Percentiles rank a stretch among this genome's conserved stretches.
These are phyloP conservation scores for Uronychia setigera DNA, from an alignment of 73 alveolate genomes.

Conservation along the genomic window DNA sequence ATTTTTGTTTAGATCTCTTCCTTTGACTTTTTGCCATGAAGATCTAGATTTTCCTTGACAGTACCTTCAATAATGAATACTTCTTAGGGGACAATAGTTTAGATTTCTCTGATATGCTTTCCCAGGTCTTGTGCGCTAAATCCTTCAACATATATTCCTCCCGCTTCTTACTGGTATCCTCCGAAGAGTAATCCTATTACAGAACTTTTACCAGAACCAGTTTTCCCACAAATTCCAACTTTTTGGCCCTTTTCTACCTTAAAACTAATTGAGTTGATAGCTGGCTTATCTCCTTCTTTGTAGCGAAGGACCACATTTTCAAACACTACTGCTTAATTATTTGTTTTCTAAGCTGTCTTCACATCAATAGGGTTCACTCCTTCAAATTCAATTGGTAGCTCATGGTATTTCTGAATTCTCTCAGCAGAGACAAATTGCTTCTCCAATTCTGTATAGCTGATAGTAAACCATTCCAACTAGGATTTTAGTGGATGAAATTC, in stretches of 20 bases:
- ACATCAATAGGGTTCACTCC: not conserved
- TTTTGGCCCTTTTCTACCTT: conserved; percentile 62
- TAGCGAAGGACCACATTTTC: not conserved
- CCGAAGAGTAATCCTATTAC: conserved; percentile 58
- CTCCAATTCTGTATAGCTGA: not conserved
- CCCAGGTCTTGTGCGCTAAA: not conserved
- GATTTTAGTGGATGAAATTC: not conserved
- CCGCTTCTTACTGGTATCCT: conserved; percentile 17
- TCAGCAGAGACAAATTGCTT: not conserved
- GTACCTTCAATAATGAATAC: not conserved
- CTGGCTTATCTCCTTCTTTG: conserved; percentile 17
- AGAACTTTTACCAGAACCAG: conserved; percentile 85
- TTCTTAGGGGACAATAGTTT: not conserved
- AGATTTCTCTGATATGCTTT: not conserved
- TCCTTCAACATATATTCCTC: not conserved
- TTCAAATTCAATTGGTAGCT: not conserved
- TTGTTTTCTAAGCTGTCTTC: not conserved
- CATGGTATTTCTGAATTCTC: not conserved
- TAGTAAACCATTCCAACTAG: not conserved
- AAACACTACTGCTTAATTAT: not conserved
- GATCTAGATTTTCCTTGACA: not conserved
- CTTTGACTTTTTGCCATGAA: not conserved
- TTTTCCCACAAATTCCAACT: conserved; percentile 86
- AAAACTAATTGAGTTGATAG: conserved; percentile 62
- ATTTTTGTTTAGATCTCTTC: not conserved